Evolutionary conservation across 129 eudicot genomes (phyloP).

Genomic region (Rutidosis leptorrhynchoides): DNA sequence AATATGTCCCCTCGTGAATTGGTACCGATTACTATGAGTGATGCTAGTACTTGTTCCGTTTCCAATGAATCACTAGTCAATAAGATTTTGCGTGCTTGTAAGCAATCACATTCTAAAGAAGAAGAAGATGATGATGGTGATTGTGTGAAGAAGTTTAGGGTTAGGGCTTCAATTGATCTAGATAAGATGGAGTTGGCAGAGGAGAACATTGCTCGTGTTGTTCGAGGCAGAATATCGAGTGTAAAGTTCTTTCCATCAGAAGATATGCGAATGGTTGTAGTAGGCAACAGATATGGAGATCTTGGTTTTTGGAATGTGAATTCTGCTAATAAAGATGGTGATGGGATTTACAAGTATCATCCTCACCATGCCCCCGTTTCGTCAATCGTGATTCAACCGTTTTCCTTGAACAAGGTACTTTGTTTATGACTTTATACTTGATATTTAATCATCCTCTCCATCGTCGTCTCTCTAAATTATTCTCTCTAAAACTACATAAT

Average conservation of each 20-base stretch:
- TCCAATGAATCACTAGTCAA: constrained; percentile 36
- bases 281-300: constrained; percentile 72
- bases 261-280: constrained; percentile 62
- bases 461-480: too few relatives aligned
- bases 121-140: too few relatives aligned
- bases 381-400: constrained; percentile 54
- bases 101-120: constrained; percentile 4
- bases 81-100: constrained; percentile 27
- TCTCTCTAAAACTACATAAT: too few relatives aligned
- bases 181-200: constrained; percentile 49
- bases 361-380: constrained; percentile 74
- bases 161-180: constrained; percentile 46
- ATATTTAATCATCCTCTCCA: too few relatives aligned
- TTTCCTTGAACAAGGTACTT: constrained; percentile 72
- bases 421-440: too few relatives aligned
- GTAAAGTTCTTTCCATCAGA: constrained; percentile 59
- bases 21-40: constrained; percentile 50
- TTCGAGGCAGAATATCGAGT: constrained; percentile 54
- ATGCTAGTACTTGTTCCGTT: constrained; percentile 40
- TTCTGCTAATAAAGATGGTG: constrained; percentile 42
- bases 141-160: constrained; percentile 14
- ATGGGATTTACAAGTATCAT: constrained; percentile 57
- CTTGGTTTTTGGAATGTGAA: constrained; percentile 81
- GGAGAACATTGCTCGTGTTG: constrained; percentile 63
- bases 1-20: constrained; percentile 19